phyloP scores from a whole-genome alignment of 345 rosid genomes.

The Citrus medica region DNA sequence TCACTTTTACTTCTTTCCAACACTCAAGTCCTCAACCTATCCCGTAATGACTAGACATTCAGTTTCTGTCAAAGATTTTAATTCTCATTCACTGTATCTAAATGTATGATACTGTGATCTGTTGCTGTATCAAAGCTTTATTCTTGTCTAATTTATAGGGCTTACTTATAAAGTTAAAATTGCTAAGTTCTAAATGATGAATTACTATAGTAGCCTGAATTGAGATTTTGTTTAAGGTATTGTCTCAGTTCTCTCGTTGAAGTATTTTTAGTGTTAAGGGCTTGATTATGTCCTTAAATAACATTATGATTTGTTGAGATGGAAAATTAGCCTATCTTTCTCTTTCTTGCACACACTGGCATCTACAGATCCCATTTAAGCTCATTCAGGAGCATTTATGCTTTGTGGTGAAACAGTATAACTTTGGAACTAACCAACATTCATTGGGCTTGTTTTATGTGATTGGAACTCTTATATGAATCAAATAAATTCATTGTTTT shows the following conservation, averaged over 20 bases:
- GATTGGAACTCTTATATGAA: background rate
- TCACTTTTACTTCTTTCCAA: slow-evolving; percentile 6
- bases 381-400: background rate
- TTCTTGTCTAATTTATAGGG: background rate
- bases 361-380: background rate
- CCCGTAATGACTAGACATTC: slow-evolving; percentile 6
- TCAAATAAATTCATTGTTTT: background rate
- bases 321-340: background rate
- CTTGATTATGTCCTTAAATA: background rate
- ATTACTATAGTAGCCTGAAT: background rate
- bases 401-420: background rate
- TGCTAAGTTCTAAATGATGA: background rate
- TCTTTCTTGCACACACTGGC: background rate
- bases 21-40: background rate
- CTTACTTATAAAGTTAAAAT: background rate
- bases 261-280: background rate
- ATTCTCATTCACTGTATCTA: background rate
- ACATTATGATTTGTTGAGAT: background rate
- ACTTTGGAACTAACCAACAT: background rate
- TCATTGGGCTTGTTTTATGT: background rate
- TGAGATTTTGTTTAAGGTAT: background rate
- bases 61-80: background rate
- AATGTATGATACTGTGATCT: too few species aligned
- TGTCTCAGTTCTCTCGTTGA: background rate
- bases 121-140: background rate